Evolutionary conservation across 495 filamentous ascomycete species (phyloP).

Genomic region (Xylaria longipes): DNA sequence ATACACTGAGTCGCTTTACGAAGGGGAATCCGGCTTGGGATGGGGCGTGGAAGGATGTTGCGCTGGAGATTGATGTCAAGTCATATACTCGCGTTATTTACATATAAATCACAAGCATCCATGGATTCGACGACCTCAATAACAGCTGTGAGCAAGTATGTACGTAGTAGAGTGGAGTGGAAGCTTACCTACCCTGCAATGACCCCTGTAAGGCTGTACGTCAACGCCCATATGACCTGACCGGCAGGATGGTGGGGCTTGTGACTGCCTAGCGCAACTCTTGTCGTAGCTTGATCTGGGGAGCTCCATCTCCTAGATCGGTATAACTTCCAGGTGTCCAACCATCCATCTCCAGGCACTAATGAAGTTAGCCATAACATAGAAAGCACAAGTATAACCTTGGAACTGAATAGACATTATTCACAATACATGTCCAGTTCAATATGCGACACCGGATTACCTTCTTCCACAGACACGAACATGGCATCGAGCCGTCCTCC

Average conservation of each 20-base stretch:
- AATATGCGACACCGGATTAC: slow-evolving; percentile 88
- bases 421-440: slow-evolving; percentile 16
- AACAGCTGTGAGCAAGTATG: too few species aligned
- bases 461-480: slow-evolving; percentile 68
- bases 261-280: not conserved
- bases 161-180: not conserved
- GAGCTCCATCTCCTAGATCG: not conserved
- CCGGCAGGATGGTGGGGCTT: not conserved
- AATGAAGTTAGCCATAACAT: not conserved
- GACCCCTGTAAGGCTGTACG: slow-evolving; percentile 4
- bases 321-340: not conserved
- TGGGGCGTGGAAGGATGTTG: slow-evolving; percentile 7
- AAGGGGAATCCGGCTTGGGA: slow-evolving; percentile 1
- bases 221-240: slow-evolving; percentile 5
- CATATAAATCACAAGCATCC: not conserved
- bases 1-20: slow-evolving; percentile 6
- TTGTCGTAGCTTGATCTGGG: not conserved
- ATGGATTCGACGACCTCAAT: not conserved
- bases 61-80: slow-evolving; percentile 9
- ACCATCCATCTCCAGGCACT: not conserved
- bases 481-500: slow-evolving; percentile 66
- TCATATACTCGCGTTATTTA: slow-evolving; percentile 22
- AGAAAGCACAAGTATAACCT: too few species aligned
- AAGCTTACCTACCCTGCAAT: not conserved
- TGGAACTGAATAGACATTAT: not conserved